Base-by-base conservation (phyloP, 148 eudicot species). In the Fagopyrum tataricum region DNA sequence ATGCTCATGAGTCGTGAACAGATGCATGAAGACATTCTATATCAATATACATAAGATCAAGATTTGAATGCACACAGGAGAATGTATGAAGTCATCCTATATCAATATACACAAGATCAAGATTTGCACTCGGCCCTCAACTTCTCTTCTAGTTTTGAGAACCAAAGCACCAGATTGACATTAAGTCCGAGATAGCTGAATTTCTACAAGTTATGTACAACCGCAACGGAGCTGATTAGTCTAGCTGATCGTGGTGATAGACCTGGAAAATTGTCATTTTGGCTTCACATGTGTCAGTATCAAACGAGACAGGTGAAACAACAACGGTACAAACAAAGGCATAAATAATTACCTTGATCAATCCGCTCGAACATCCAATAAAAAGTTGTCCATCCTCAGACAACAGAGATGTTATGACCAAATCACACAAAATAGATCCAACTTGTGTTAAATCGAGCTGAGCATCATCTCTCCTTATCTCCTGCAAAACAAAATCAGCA, bases 351-450 rank as follows among this genome's bases (percentile, higher is more conserved):
- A 93, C 98, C 98, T 91, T 94, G 62, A 88, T 87, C 64, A 80
- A 68, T 80, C 84, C 81, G 78, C 89, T 89, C 58, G 91, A 86
- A 76, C 55, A 85, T 44, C 97, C 98, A 68, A 85, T 94, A 72
- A 85, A 79, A 13, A 94, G 97, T 79, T 83, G 81, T 74, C 95
- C 98, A 76, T 84, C 78, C 75, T 78, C 79, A 73, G 80, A 86
- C 23, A 81, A 41, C 73, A 94, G 75, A 75, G 93, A 80, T 7
- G 98, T 91, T 79, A 89, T 66, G n/a, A 87, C 89, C 44, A 95
- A 86, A 78, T 86, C 85, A 79, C 90, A 84, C 24, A 88, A 42
- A 77, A 91, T 82, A 37, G 90, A 83, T 68, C 95, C 97, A 76
- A 91, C 31, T 40, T 77, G 78, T 48, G 56, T 62, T 72, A 74